Percentiles rank a stretch among this genome's conserved stretches.
Evolutionary conservation across 805 yeast genomes (phyloP).

Genomic region (Ogataea ganodermae): DNA sequence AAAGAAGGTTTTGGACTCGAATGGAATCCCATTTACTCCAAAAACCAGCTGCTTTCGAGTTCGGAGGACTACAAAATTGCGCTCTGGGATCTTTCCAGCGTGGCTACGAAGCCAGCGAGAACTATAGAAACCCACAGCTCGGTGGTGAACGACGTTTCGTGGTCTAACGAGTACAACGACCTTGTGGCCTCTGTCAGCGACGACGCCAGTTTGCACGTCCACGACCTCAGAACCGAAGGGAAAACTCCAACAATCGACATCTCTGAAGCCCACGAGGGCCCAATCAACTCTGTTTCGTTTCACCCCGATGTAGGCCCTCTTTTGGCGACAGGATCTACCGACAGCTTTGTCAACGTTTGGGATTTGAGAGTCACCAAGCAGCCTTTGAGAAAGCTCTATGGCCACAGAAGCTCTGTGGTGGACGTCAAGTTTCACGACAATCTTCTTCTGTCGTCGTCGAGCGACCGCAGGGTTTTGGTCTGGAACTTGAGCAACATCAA

Average conservation of each 20-base stretch:
- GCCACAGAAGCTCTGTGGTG: constrained; percentile 60
- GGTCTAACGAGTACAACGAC: constrained; percentile 46
- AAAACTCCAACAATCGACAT: constrained; percentile 45
- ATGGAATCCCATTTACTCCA: constrained; percentile 51
- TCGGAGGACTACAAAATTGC: constrained; percentile 69
- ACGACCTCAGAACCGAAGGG: constrained; percentile 51
- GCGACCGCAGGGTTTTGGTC: constrained; percentile 67
- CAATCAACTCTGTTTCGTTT: constrained; percentile 70
- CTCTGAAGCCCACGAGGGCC: constrained; percentile 53
- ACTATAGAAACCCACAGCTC: constrained; percentile 54
- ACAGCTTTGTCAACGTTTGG: constrained; percentile 70
- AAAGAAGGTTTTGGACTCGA: constrained; percentile 71
- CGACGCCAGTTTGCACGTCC: constrained; percentile 60
- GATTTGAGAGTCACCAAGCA: constrained; percentile 64
- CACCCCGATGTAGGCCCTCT: constrained; percentile 56
- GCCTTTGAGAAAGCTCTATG: constrained; percentile 66
- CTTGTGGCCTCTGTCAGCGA: constrained; percentile 74
- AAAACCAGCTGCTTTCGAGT: constrained; percentile 56
- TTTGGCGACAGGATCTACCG: constrained; percentile 78
- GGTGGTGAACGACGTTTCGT: constrained; percentile 66
- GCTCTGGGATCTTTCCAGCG: constrained; percentile 57
- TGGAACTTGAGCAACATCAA: constrained; percentile 73
- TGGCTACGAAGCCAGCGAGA: constrained; percentile 43
- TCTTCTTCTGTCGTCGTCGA: constrained; percentile 56
- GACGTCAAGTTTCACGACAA: constrained; percentile 53